Percentiles rank a stretch among this genome's conserved stretches.
phyloP scores from a whole-genome alignment of 345 rosid species.

The Populus pruinosa region DNA sequence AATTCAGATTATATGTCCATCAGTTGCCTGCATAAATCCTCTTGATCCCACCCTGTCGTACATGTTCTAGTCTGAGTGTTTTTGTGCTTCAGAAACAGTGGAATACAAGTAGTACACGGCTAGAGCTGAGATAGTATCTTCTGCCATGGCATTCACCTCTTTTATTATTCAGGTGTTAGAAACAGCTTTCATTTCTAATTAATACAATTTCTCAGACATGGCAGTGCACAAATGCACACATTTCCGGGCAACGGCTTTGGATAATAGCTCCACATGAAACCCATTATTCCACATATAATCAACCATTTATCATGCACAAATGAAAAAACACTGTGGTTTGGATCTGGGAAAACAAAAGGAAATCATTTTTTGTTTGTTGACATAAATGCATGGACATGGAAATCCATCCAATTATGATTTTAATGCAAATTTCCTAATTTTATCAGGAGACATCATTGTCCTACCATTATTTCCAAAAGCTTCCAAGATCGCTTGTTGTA shows the following conservation, averaged over 20 bases:
- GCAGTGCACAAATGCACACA: background rate
- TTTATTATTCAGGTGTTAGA: background rate
- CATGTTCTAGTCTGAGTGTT: background rate
- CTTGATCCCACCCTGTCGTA: background rate
- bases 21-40: background rate
- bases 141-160: background rate
- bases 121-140: background rate
- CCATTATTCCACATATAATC: background rate
- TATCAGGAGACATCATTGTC: background rate
- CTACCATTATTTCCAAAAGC: conserved; percentile 72
- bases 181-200: background rate
- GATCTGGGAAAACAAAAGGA: background rate
- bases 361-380: background rate
- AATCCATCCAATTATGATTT: background rate
- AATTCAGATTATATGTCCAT: background rate
- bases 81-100: background rate
- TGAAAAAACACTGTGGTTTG: background rate
- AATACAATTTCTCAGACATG: background rate
- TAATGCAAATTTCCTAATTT: background rate
- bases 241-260: background rate
- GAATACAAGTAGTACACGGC: background rate
- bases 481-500: conserved; percentile 59
- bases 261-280: background rate
- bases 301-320: background rate
- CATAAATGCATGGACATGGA: background rate